A percentile compares a stretch with the other conserved stretches of the same genome.
Evolutionary conservation across 2,329 filamentous ascomycete genomes (phyloP).

Genomic region (Rhinocladiella similis): DNA sequence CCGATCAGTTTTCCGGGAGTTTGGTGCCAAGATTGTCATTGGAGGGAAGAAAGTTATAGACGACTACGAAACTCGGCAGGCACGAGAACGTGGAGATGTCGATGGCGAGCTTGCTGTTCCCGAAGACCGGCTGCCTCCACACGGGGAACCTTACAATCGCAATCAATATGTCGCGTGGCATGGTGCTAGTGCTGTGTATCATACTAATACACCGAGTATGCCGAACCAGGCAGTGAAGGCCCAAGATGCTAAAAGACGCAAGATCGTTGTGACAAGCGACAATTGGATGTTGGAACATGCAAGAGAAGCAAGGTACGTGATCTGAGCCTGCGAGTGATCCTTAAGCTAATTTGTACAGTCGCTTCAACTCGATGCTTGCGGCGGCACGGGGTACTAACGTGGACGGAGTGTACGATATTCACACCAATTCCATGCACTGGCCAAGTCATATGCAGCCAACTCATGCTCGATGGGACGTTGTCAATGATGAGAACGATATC

Average conservation of each 20-base stretch:
- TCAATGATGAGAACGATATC: conserved; percentile 40
- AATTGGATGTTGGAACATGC: conserved; percentile 99
- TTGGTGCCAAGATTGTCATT: conserved; percentile 90
- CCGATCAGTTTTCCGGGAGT: conserved; percentile 94
- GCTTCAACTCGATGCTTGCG: conserved; percentile 77
- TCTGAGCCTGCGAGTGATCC: background rate
- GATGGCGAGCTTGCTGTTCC: conserved; percentile 93
- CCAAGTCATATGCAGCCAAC: conserved; percentile 88
- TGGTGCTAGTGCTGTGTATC: conserved; percentile 92
- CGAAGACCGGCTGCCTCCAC: conserved; percentile 71
- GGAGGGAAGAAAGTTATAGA: conserved; percentile 83
- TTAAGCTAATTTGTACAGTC: conserved; percentile 51
- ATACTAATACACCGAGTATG: conserved; percentile 75
- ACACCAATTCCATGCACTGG: conserved; percentile 89
- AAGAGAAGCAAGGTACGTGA: conserved; percentile 74
- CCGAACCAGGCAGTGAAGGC: conserved; percentile 73
- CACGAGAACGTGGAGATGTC: conserved; percentile 72
- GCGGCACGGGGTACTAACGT: conserved; percentile 68
- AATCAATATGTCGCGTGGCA: conserved; percentile 99
- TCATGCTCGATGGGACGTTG: conserved; percentile 76
- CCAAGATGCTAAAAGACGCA: conserved; percentile 75
- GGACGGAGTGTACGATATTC: conserved; percentile 83
- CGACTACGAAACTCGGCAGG: conserved; percentile 81
- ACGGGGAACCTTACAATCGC: conserved; percentile 92
- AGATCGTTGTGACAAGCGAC: conserved; percentile 83